phyloP scores from a whole-genome alignment of 139 green algal genomes.

The Volvox africanus region DNA sequence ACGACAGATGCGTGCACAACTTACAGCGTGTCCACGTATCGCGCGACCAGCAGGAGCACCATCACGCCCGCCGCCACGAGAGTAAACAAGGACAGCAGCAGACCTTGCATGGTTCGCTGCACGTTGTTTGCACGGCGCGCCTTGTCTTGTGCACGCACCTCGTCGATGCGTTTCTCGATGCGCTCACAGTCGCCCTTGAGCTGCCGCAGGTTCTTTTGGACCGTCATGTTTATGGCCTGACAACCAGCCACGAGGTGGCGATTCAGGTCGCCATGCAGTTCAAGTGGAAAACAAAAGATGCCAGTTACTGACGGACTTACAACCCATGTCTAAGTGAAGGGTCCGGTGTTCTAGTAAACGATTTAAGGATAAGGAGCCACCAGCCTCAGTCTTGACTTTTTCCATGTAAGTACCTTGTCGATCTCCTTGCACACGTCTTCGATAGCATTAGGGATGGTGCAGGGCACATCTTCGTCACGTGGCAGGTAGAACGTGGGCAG shows the following conservation, averaged over 20 bases:
- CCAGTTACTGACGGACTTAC: too few species aligned
- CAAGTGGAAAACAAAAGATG: too few species aligned
- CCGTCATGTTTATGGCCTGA: slow-evolving; percentile 68
- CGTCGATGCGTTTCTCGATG: slow-evolving; percentile 49
- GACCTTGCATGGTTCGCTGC: slow-evolving; percentile 47
- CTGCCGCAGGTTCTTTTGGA: slow-evolving; percentile 74
- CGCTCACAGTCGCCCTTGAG: slow-evolving; percentile 73
- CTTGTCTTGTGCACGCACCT: slow-evolving; percentile 43
- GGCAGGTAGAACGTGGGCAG: slow-evolving; percentile 77
- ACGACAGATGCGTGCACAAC: neutral
- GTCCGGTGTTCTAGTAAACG: too few species aligned
- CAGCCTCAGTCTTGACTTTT: too few species aligned
- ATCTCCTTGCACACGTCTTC: slow-evolving; percentile 77
- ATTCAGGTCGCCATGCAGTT: too few species aligned
- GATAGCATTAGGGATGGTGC: slow-evolving; percentile 80
- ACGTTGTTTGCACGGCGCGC: slow-evolving; percentile 20
- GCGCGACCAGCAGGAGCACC: neutral
- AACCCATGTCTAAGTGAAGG: too few species aligned
- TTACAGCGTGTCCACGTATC: slow-evolving; percentile 38
- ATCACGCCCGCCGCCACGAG: slow-evolving; percentile 3
- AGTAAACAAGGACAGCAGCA: slow-evolving; percentile 34
- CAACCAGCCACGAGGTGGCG: too few species aligned
- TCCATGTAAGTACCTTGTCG: slow-evolving; percentile 62
- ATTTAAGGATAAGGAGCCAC: too few species aligned
- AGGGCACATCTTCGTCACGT: slow-evolving; percentile 60